Evolutionary conservation across 116 monocot species (phyloP).

Genomic region (Cymodocea nodosa): DNA sequence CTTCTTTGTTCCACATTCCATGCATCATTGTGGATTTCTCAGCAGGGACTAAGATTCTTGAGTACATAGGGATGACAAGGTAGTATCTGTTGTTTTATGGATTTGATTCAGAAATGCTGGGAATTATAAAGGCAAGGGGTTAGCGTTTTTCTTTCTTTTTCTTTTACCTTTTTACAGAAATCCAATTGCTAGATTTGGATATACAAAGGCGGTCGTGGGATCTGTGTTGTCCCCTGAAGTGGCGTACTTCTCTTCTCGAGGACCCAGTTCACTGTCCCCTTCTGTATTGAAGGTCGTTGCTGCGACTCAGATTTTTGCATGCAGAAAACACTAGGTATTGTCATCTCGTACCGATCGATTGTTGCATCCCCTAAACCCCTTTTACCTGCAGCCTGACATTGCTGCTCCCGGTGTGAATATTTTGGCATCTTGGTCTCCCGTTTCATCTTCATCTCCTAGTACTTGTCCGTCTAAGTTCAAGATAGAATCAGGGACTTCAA

Average conservation of each 20-base stretch:
- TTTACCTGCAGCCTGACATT: slow-evolving; percentile 37
- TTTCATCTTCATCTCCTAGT: not conserved
- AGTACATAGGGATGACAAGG: slow-evolving; percentile 39
- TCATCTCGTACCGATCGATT: not conserved
- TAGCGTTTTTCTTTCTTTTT: not conserved
- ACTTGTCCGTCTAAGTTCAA: slow-evolving; percentile 14
- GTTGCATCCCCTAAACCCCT: not conserved
- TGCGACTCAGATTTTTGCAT: not conserved
- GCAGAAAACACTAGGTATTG: not conserved
- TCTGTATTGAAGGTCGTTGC: slow-evolving; percentile 42
- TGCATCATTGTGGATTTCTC: slow-evolving; percentile 43
- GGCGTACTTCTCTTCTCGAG: slow-evolving; percentile 61
- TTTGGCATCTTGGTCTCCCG: slow-evolving; percentile 24
- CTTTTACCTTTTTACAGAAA: slow-evolving; percentile 13
- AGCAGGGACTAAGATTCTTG: slow-evolving; percentile 35
- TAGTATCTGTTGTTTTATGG: not conserved
- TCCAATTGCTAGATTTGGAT: slow-evolving; percentile 34
- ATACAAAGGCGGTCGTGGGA: slow-evolving; percentile 29
- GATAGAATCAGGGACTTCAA: slow-evolving; percentile 33
- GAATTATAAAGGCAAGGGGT: not conserved
- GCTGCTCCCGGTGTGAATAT: slow-evolving; percentile 50
- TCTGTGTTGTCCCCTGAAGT: slow-evolving; percentile 42
- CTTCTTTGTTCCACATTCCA: slow-evolving; percentile 32
- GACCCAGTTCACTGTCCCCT: slow-evolving; percentile 63
- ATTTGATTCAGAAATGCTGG: not conserved